A percentile compares a stretch with the other conserved stretches of the same genome.
phyloP scores from a whole-genome alignment of 2,329 filamentous ascomycete species.

The Blastomyces gilchristii region DNA sequence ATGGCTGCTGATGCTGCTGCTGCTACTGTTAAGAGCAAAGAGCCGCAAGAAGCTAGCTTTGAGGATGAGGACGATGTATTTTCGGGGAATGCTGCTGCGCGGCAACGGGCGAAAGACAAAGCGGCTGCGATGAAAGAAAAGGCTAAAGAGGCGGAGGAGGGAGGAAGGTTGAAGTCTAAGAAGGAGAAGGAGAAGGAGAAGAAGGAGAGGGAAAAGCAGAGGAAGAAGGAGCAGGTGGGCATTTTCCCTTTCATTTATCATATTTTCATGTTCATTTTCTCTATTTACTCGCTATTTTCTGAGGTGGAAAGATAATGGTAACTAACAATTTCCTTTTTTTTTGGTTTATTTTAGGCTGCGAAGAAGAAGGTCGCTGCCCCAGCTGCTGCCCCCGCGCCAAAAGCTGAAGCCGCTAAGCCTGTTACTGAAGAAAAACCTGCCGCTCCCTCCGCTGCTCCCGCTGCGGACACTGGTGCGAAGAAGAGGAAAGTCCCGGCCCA shows the following conservation, averaged over 20 bases:
- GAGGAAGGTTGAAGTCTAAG: conserved; percentile 76
- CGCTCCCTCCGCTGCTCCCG: conserved; percentile 20
- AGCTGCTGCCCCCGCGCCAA: conserved; percentile 38
- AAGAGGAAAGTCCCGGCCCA: conserved; percentile 72
- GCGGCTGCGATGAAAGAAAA: conserved; percentile 39
- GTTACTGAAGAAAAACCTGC: conserved; percentile 29
- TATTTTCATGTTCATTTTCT: not conserved
- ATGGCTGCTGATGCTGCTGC: conserved; percentile 36
- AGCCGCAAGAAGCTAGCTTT: conserved; percentile 67
- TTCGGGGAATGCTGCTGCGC: conserved; percentile 50
- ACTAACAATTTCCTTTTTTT: conserved; percentile 9
- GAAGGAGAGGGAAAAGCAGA: conserved; percentile 96
- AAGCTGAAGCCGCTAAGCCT: conserved; percentile 46
- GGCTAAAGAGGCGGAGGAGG: conserved; percentile 46
- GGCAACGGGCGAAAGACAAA: conserved; percentile 53
- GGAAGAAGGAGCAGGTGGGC: conserved; percentile 90
- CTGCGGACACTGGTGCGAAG: conserved; percentile 45
- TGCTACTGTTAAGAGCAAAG: conserved; percentile 48
- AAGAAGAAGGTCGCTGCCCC: conserved; percentile 64
- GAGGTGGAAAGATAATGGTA: not conserved
- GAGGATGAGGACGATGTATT: conserved; percentile 84
- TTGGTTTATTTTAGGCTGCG: conserved; percentile 48
- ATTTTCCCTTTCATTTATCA: not conserved
- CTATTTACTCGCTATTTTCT: not conserved
- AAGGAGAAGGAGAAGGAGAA: conserved; percentile 97